Evolutionary conservation across 176 grass and related monocot genomes (phyloP), one percentile per base, ranked within the genome.

Genomic region (Hsuehochloa calcarea): DNA sequence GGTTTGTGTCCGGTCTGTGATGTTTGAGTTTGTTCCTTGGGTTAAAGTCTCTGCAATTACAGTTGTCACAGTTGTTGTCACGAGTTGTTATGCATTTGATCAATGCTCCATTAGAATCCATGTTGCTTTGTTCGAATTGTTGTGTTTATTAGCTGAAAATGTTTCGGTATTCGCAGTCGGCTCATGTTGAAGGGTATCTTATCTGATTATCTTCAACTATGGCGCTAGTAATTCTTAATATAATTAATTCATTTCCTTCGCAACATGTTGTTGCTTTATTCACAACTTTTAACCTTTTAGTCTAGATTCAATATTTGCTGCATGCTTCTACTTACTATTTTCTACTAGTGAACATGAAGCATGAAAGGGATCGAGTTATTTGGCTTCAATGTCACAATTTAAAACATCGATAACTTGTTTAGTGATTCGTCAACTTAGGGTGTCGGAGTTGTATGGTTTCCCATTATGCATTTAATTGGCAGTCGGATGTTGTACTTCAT

Each of bases 381-480:
- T 86, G 16, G 58, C 35, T 86, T 78, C 37, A 65, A 8, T 44
- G 26, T 66, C 29, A 82, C 22, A 50, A 52, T 66, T 82, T 65
- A 59, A 72, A 82, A 61, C 29, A 74, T 61, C 27, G 5, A 49
- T 74, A 45, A 19, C 56, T 50, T 84, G 40, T 61, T 67, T 74
- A 80, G 19, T 49, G 29, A 49, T 50, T 37, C n/a, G 72, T 49
- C 51, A 29, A 50, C 23, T 35, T 49, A 29, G 22, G 60, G 35
- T 86, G 31, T 6, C 23, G 45, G 49, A 61, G 67, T 46, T 3
- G 6, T 47, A 50, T 72, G 73, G 63, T 77, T 70, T 54, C 45
- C 72, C 13, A 77, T 56, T 72, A 60, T 70, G 16, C 73, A 67
- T 83, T 83, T 73, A 82, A 83, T 82, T 82, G 47, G n/a, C 59